Base-by-base conservation (phyloP, 192 early-diverging fungal genomes). In the Ambispora gerdemannii region DNA sequence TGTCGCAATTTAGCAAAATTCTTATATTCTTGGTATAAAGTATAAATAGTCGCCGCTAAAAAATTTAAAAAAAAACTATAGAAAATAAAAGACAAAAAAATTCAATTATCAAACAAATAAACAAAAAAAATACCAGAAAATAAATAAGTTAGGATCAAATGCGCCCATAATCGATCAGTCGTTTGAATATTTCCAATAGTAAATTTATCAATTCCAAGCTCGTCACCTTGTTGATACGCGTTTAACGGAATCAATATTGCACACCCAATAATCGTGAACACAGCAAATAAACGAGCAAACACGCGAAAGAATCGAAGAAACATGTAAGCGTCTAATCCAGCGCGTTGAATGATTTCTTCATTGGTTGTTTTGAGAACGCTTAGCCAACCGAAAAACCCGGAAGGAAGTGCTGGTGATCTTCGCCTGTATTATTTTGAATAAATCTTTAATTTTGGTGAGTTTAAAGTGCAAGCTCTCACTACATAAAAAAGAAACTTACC, bases 261-360 rank as follows among this genome's bases (percentile, higher is more conserved):
- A 3, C 83, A 64, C 2, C 84, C 82, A 4, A 92, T 50, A 0
- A 91, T 30, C 3, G 82, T 75, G 62, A 88, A 82, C 4, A 80
- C 68, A 17, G 61, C 33, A 74, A 94, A 94, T 47, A 92, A 75
- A 0, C 85, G 78, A 71, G 73, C 72, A 56, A 86, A 83, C 53
- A 86, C 78, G 22, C 88, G 83, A 43, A 91, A 82, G 60, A 89
- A 90, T 28, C 86, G 84, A 50, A 96, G 69, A 67, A 90, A 86
- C 83, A 93, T 90, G 72, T 87, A 96, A 0, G 89, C 82, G 75
- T 95, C 93, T 8, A 92, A 78, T 0, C 91, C 89, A 3, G 83
- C 82, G 8, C 78, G 80, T 15, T 69, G 47, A 35, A 89, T 82
- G 22, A 91, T 69, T 0, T 82, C 78, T 7, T 75, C 78, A 43